These are phyloP conservation scores for Stipa capillata DNA, from an alignment of 176 grass and related monocot species.

Conservation along the genomic window DNA sequence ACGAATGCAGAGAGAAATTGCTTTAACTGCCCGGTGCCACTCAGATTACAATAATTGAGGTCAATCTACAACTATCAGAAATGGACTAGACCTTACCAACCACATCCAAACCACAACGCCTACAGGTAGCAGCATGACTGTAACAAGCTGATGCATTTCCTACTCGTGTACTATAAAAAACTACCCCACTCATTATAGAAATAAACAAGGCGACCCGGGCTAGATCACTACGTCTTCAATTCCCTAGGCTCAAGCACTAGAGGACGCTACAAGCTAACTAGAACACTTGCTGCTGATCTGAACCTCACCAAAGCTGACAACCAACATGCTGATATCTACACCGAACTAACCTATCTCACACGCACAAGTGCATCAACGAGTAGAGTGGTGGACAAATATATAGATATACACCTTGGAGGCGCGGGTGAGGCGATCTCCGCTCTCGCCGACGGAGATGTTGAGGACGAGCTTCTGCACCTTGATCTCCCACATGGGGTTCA, in stretches of 20 bases:
- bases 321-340: background rate
- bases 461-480: too few species aligned
- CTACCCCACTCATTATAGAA: background rate
- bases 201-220: background rate
- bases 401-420: conserved; percentile 4
- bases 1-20: background rate
- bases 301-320: background rate
- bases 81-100: background rate
- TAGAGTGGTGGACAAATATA: background rate
- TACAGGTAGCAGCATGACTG: background rate
- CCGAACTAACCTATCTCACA: background rate
- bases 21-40: background rate
- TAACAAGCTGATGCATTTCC: background rate
- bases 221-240: background rate
- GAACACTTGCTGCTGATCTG: background rate
- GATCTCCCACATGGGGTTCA: conserved; percentile 66
- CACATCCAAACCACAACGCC: background rate
- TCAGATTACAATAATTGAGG: background rate
- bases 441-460: too few species aligned
- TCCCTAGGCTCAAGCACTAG: background rate
- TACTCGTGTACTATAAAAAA: background rate
- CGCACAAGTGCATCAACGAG: background rate
- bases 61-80: background rate
- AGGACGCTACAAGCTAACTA: background rate
- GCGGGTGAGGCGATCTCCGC: too few species aligned